phyloP scores from a whole-genome alignment of 129 eudicot genomes.

The Calendula officinalis region DNA sequence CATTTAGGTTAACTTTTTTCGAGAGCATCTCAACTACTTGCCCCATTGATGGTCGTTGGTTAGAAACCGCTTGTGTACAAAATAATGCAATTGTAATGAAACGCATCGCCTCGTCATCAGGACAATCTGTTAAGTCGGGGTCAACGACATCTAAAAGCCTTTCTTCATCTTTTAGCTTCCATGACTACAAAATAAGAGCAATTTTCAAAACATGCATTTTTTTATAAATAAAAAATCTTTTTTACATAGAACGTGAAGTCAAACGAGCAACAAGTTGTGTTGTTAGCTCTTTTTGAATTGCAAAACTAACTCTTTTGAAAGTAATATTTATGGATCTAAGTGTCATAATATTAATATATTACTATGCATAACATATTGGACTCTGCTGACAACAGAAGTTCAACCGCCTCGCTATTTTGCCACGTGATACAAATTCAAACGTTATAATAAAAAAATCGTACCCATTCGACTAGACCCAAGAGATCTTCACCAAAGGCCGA shows the following conservation, averaged over 20 bases:
- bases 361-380: too few species aligned
- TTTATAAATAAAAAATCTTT: too few species aligned
- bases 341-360: too few species aligned
- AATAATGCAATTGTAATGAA: conserved; percentile 65
- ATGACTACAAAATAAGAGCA: conserved; percentile 45
- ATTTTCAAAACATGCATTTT: too few species aligned
- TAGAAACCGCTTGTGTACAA: conserved; percentile 69
- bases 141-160: conserved; percentile 63
- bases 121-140: conserved; percentile 58
- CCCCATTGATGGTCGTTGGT: conserved; percentile 69
- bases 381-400: too few species aligned
- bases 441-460: conserved; percentile 7
- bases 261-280: too few species aligned
- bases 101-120: conserved; percentile 45
- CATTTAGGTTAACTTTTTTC: conserved; percentile 55
- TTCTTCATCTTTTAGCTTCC: conserved; percentile 62
- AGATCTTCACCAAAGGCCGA: conserved; percentile 62
- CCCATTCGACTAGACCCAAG: conserved; percentile 77
- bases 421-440: too few species aligned
- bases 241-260: too few species aligned
- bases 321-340: too few species aligned
- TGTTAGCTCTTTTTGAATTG: too few species aligned
- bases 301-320: too few species aligned
- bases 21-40: conserved; percentile 78
- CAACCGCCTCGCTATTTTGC: too few species aligned